phyloP scores from a whole-genome alignment of 192 early-diverging fungal genomes.

The Irineochytrium annulatum region DNA sequence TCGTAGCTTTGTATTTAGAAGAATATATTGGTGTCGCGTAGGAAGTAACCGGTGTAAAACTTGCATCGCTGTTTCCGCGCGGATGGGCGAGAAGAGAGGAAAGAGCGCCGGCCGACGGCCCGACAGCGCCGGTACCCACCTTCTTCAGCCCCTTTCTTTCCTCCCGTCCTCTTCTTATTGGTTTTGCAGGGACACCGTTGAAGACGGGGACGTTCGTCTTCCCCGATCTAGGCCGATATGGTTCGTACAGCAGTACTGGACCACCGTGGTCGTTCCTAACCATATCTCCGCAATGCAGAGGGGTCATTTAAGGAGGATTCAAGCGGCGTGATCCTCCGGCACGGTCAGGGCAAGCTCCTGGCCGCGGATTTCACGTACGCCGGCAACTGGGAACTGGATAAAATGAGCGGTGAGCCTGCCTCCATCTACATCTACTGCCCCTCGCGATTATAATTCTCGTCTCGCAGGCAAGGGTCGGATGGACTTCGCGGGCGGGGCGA shows the following conservation, averaged over 20 bases:
- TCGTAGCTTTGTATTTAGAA: no score
- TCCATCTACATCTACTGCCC: background rate
- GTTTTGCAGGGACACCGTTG: background rate
- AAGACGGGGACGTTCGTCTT: slow-evolving; percentile 1
- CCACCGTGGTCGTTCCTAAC: background rate
- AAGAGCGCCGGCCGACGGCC: background rate
- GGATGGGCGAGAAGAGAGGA: no score
- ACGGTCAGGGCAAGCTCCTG: slow-evolving; percentile 19
- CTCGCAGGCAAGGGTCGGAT: background rate
- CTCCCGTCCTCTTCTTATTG: background rate
- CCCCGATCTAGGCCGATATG: background rate
- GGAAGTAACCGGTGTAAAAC: no score
- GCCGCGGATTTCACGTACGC: slow-evolving; percentile 2
- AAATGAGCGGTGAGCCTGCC: slow-evolving; percentile 13
- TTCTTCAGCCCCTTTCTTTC: background rate
- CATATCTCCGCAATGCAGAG: background rate
- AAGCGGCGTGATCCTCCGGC: slow-evolving; percentile 6
- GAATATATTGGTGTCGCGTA: no score
- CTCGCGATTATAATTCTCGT: background rate
- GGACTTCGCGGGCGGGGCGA: background rate
- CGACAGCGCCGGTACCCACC: background rate
- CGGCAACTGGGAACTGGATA: slow-evolving; percentile 17
- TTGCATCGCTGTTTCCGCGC: no score
- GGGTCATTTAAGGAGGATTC: slow-evolving; percentile 7
- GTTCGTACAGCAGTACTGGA: background rate